These are phyloP conservation scores for Spinellus fusiger DNA, from an alignment of 192 early-diverging fungal genomes.

Conservation along the genomic window DNA sequence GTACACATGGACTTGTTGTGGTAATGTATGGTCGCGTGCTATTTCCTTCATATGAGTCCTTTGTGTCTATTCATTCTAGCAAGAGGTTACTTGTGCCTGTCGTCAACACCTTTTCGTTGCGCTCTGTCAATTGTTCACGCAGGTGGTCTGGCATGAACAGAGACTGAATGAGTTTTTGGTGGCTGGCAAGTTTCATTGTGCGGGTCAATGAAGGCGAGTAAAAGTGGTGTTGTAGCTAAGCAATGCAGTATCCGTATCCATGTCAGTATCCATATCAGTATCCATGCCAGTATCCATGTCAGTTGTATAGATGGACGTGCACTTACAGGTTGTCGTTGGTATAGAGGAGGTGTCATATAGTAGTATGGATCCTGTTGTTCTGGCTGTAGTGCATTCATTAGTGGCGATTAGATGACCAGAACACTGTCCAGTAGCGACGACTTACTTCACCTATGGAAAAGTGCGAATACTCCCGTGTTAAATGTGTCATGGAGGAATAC, in stretches of 20 bases:
- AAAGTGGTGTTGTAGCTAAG: conserved; percentile 76
- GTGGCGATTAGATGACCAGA: no score
- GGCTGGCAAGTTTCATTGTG: conserved; percentile 58
- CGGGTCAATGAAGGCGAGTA: conserved; percentile 66
- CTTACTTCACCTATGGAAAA: no score
- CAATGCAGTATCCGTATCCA: no score
- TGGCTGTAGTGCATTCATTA: conserved; percentile 11
- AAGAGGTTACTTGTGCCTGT: conserved; percentile 13
- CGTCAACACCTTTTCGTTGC: conserved; percentile 49
- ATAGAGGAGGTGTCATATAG: conserved; percentile 18
- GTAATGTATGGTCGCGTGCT: conserved; percentile 58
- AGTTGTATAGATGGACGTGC: not conserved
- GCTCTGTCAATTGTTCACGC: conserved; percentile 69
- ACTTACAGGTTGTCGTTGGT: conserved; percentile 33
- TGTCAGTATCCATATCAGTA: no score
- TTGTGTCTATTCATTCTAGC: not conserved
- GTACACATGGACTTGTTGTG: conserved; percentile 83
- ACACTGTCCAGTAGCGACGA: no score
- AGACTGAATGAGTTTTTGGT: conserved; percentile 73
- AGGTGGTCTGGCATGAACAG: conserved; percentile 85
- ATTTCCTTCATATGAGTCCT: not conserved
- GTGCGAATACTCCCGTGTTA: no score
- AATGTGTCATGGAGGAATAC: no score
- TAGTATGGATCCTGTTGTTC: conserved; percentile 30
- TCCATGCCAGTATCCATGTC: not conserved